phyloP scores from a whole-genome alignment of 1,284 basidiomycete species.

The Sphaerobolus stellatus region DNA sequence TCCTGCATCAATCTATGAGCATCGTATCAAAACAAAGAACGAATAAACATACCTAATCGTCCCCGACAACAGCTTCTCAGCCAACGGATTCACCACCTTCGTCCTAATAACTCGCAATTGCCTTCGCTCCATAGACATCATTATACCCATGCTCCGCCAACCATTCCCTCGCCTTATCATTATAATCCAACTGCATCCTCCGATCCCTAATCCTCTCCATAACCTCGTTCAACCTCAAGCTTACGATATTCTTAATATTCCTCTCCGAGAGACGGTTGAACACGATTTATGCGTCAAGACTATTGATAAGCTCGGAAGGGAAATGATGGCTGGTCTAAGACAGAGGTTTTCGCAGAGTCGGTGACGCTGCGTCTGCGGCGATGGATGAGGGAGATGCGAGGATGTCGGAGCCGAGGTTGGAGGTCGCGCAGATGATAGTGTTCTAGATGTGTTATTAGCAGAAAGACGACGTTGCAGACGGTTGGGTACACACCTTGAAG shows the following conservation, averaged over 20 bases:
- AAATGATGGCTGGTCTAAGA: conserved; percentile 82
- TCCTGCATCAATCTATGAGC: too few relatives aligned
- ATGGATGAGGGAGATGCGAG: conserved; percentile 71
- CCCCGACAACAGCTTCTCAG: conserved; percentile 72
- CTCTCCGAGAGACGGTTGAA: conserved; percentile 84
- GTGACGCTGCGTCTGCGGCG: conserved; percentile 69
- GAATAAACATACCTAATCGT: conserved; percentile 59
- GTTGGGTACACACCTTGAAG: conserved; percentile 58
- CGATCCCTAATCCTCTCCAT: conserved; percentile 62
- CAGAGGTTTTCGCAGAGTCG: conserved; percentile 58
- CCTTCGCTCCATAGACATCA: conserved; percentile 83
- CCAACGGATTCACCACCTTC: conserved; percentile 76
- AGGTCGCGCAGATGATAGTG: conserved; percentile 77
- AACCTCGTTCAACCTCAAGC: conserved; percentile 73
- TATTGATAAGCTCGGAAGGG: conserved; percentile 88
- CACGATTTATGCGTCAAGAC: conserved; percentile 83
- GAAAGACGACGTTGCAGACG: conserved; percentile 5
- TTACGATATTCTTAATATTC: conserved; percentile 77
- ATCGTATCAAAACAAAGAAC: not conserved
- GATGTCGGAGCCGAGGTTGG: conserved; percentile 64
- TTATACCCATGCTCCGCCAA: conserved; percentile 82
- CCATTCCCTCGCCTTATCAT: conserved; percentile 65
- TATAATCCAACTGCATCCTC: conserved; percentile 73
- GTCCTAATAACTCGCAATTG: conserved; percentile 78
- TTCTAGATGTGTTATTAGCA: conserved; percentile 45